Evolutionary conservation across 1,139 yeast species (phyloP), one percentile per base, ranked within the genome.

Genomic region (Yarrowia galli): DNA sequence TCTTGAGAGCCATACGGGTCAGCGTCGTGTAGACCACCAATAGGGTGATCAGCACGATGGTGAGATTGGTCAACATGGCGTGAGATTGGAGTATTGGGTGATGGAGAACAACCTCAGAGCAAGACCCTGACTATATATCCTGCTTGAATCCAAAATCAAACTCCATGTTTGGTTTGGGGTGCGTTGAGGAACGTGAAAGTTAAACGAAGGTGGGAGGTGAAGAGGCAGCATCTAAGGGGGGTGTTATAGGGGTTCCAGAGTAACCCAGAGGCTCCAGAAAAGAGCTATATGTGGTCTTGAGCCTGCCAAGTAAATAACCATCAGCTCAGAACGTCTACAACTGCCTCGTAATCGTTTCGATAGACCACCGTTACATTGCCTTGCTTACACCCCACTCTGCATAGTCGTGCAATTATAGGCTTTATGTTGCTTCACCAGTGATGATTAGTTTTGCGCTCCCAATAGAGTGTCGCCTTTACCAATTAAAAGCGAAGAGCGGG

Each of bases 51-150:
- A 54, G 38, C 16, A 54, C 61, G 23, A 54, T 40, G n/a, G 46
- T 8, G 36, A 54, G 35, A 18, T 54, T 54, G n/a, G 61, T 54
- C 46, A 54, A 28, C 61, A 54, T 54, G 22, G 35, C 25, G 46
- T 38, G 23, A 13, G 46, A 7, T 25, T 18, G 32, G 32, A 28
- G 15, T 13, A 20, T 51, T 42, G 25, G 40, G 56, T 12, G 23
- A 16, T 2, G 28, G 18, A 12, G 56, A 13, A 18, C 8, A n/a
- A n/a, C 8, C 32, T 18, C 10, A 6, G 38, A 49, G 42, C 22
- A 28, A 25, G 53, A 28, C 53, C 49, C 36, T 28, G 53, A 28
- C 36, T 28, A 48, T 48, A 48, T 48, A 48, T 16, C 18, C 53
- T 28, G 38, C 20, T n/a, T 18, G 22, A 48, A 48, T 48, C 38